These are phyloP conservation scores for Pseudogymnoascus pannorum DNA, from an alignment of 2,329 filamentous ascomycete genomes.

Conservation along the genomic window DNA sequence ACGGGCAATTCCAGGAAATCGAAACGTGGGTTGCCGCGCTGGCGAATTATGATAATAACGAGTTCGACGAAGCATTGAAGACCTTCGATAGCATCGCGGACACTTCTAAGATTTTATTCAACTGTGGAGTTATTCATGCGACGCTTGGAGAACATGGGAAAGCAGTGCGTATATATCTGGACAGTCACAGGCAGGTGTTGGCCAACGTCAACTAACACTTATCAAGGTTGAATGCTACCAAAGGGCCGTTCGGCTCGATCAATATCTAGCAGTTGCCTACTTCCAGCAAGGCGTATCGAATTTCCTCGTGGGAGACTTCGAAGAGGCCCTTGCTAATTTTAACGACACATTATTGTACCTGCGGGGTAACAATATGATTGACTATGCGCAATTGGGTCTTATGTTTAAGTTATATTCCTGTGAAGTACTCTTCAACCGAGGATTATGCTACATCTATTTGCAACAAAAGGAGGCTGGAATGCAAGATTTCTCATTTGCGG, in stretches of 20 bases:
- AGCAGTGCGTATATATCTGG: constrained; percentile 57
- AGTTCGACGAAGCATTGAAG: constrained; percentile 82
- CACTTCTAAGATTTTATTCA: constrained; percentile 97
- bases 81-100: constrained; percentile 84
- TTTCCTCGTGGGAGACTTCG: constrained; percentile 92
- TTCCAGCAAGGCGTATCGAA: constrained; percentile 99
- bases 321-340: constrained; percentile 95
- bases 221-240: constrained; percentile 90
- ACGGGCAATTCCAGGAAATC: constrained; percentile 62
- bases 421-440: constrained; percentile 94
- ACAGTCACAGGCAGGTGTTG: constrained; percentile 13
- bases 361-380: constrained; percentile 92
- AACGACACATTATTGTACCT: constrained; percentile 95
- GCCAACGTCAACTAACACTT: constrained; percentile 20
- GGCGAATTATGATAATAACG: constrained; percentile 88
- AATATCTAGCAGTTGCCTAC: constrained; percentile 94
- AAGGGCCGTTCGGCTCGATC: constrained; percentile 79
- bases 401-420: constrained; percentile 97
- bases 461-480: constrained; percentile 86
- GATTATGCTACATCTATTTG: constrained; percentile 94
- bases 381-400: constrained; percentile 91
- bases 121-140: constrained; percentile 95
- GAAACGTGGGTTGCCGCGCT: constrained; percentile 96
- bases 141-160: constrained; percentile 93
- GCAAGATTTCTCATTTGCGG: constrained; percentile 83